Conservation (phyloP, 179 eudicot genomes). For the Pouteria campechiana region DNA sequence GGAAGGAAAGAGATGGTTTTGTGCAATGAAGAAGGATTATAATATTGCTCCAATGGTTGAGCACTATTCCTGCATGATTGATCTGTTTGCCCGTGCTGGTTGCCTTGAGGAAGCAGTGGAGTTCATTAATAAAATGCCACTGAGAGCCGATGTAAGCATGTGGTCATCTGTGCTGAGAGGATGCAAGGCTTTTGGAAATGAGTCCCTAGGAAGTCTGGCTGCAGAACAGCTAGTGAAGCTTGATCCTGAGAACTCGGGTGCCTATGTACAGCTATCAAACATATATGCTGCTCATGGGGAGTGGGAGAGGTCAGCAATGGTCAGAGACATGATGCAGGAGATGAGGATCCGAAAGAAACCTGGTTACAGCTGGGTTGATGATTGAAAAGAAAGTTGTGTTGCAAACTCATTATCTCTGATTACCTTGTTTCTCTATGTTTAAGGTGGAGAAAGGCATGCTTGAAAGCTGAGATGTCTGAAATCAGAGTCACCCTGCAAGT, state of each 20-base stretch:
- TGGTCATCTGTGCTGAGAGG: slow-evolving; percentile 76
- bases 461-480: too few species aligned
- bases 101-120: slow-evolving; percentile 46
- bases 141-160: slow-evolving; percentile 49
- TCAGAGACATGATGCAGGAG: slow-evolving; percentile 54
- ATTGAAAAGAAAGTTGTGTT: background rate
- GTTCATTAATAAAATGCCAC: slow-evolving; percentile 49
- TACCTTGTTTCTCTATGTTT: too few species aligned
- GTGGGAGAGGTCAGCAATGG: slow-evolving; percentile 53
- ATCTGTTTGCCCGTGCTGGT: slow-evolving; percentile 79
- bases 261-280: slow-evolving; percentile 66
- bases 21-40: slow-evolving; percentile 53
- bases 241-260: slow-evolving; percentile 62
- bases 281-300: slow-evolving; percentile 63
- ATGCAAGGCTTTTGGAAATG: slow-evolving; percentile 62
- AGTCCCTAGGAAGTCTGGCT: slow-evolving; percentile 40
- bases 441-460: too few species aligned
- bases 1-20: slow-evolving; percentile 73
- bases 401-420: too few species aligned
- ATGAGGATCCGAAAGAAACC: slow-evolving; percentile 42
- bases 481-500: too few species aligned
- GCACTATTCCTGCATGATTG: slow-evolving; percentile 88
- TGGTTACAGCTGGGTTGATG: slow-evolving; percentile 66
- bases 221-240: slow-evolving; percentile 38
- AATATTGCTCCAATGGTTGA: slow-evolving; percentile 50